A percentile compares a stretch with the other conserved stretches of the same genome.
Conservation (phyloP, 805 yeast species). For the Candida loeiensis region DNA sequence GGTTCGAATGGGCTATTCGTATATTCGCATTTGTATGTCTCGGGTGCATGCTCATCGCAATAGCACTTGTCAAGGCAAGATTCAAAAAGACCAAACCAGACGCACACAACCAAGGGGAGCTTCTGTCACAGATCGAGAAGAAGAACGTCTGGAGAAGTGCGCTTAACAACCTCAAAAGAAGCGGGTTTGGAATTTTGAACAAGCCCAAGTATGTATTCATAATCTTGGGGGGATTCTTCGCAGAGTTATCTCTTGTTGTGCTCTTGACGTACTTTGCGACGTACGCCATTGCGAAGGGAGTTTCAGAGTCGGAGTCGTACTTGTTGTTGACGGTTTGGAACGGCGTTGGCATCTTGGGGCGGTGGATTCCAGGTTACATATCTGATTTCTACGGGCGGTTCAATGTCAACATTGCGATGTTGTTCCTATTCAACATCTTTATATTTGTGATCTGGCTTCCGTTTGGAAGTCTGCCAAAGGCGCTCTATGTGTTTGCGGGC, state of each 20-base stretch:
- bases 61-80: slow-evolving; percentile 28
- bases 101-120: background rate
- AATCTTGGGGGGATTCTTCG: slow-evolving; percentile 29
- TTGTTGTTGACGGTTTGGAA: slow-evolving; percentile 28
- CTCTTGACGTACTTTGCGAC: slow-evolving; percentile 32
- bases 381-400: slow-evolving; percentile 29
- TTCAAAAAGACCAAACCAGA: slow-evolving; percentile 11
- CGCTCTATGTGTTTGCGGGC: slow-evolving; percentile 31
- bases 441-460: slow-evolving; percentile 34
- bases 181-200: slow-evolving; percentile 5
- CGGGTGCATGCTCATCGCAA: slow-evolving; percentile 23
- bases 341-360: slow-evolving; percentile 28
- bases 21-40: slow-evolving; percentile 38
- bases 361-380: slow-evolving; percentile 29
- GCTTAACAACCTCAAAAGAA: background rate
- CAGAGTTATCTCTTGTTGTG: slow-evolving; percentile 27
- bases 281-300: slow-evolving; percentile 32
- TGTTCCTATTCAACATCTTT: slow-evolving; percentile 21
- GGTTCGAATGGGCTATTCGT: slow-evolving; percentile 28
- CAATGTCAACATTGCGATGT: slow-evolving; percentile 33
- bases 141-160: slow-evolving; percentile 1
- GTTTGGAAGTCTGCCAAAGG: slow-evolving; percentile 24
- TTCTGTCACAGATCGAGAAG: background rate
- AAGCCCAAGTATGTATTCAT: slow-evolving; percentile 22
- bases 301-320: slow-evolving; percentile 25